A percentile compares a stretch with the other conserved stretches of the same genome.
Conservation (phyloP, 2,329 filamentous ascomycete species). For the Trichophyton verrucosum region DNA sequence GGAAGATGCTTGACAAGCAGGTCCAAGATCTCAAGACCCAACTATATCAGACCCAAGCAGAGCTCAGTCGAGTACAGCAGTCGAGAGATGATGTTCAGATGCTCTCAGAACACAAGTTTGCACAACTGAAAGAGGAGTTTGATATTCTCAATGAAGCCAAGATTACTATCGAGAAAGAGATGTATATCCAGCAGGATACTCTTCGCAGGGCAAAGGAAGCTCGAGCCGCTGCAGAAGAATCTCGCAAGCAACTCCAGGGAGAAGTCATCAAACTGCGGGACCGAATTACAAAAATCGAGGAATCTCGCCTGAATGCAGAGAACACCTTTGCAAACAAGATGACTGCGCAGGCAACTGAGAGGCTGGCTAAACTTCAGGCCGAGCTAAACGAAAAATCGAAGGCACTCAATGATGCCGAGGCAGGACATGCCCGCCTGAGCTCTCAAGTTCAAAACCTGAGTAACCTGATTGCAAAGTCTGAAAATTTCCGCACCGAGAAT, state of each 20-base stretch:
- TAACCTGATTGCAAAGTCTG: slow-evolving; percentile 75
- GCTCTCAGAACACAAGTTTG: slow-evolving; percentile 77
- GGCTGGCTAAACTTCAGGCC: slow-evolving; percentile 61
- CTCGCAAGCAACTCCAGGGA: slow-evolving; percentile 76
- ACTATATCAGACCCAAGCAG: slow-evolving; percentile 71
- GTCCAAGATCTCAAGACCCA: slow-evolving; percentile 77
- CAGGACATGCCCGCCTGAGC: slow-evolving; percentile 63
- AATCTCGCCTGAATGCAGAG: slow-evolving; percentile 72
- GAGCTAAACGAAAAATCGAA: slow-evolving; percentile 71
- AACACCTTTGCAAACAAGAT: slow-evolving; percentile 66
- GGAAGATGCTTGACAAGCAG: slow-evolving; percentile 73
- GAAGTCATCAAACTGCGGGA: slow-evolving; percentile 74
- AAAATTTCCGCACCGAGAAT: slow-evolving; percentile 76
- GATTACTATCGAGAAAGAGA: slow-evolving; percentile 93
- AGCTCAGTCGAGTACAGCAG: slow-evolving; percentile 81
- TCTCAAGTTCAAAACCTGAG: slow-evolving; percentile 74
- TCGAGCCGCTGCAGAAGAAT: slow-evolving; percentile 64
- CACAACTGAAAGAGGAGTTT: slow-evolving; percentile 71
- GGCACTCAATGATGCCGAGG: slow-evolving; percentile 65
- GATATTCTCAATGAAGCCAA: slow-evolving; percentile 84
- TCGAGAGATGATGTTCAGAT: slow-evolving; percentile 88
- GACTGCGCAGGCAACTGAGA: slow-evolving; percentile 64
- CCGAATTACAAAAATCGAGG: slow-evolving; percentile 74
- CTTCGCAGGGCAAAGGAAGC: slow-evolving; percentile 76
- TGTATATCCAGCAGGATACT: slow-evolving; percentile 89